Evolutionary conservation across 2,329 filamentous ascomycete genomes (phyloP).

Genomic region (Sporothrix luriei): DNA sequence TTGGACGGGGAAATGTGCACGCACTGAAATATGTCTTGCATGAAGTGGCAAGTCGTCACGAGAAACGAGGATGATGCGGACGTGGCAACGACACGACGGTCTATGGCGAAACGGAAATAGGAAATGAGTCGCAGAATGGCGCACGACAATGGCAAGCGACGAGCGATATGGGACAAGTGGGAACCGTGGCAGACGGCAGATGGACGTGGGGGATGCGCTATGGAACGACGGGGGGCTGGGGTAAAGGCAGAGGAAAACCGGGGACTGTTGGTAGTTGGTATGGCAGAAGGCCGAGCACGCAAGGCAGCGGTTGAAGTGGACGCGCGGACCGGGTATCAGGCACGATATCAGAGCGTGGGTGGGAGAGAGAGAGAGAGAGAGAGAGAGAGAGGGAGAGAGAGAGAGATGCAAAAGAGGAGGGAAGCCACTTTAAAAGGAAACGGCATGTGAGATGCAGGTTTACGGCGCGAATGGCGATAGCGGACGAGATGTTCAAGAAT

Average conservation of each 20-base stretch:
- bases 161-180: neutral
- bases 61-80: neutral
- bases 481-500: neutral
- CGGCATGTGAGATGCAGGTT: neutral
- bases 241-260: neutral
- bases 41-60: neutral
- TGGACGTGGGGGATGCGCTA: neutral
- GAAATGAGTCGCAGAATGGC: neutral
- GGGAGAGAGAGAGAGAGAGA: no score
- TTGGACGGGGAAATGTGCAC: neutral
- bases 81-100: neutral
- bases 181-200: neutral
- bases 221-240: neutral
- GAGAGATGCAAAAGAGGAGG: neutral
- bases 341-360: neutral
- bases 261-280: neutral
- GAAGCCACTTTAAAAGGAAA: slow-evolving; percentile 7
- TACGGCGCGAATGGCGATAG: neutral
- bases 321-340: slow-evolving; percentile 17
- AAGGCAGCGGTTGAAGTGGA: neutral
- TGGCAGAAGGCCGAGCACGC: neutral
- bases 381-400: neutral
- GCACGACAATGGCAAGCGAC: neutral
- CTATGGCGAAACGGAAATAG: neutral
- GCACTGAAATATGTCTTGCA: slow-evolving; percentile 21